These are phyloP conservation scores for Teunomyces stri DNA, from an alignment of 805 yeast genomes.

Conservation along the genomic window DNA sequence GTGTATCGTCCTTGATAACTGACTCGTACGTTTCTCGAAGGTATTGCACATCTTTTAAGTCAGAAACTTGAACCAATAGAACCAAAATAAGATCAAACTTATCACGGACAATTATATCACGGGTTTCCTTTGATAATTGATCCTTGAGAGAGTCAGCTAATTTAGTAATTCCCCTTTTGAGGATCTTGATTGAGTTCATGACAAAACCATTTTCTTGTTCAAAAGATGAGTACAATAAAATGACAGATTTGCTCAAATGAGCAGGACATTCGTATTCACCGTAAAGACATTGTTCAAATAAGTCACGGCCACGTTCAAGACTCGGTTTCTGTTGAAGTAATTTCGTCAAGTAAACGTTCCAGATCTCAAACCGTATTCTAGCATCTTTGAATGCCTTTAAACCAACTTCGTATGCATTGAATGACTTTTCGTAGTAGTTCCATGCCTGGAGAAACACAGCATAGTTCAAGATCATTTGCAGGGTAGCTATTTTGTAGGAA, in stretches of 20 bases:
- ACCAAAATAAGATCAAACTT: constrained; percentile 22
- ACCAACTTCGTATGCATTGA: constrained; percentile 67
- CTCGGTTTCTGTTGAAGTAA: constrained; percentile 29
- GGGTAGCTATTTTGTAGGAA: constrained; percentile 62
- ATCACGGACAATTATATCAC: constrained; percentile 16
- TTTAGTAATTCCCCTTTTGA: constrained; percentile 15
- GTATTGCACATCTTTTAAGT: constrained; percentile 13
- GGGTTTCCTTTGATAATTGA: constrained; percentile 9
- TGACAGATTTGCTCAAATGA: constrained; percentile 46
- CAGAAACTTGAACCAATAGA: constrained; percentile 5
- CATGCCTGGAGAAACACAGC: constrained; percentile 57
- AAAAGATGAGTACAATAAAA: constrained; percentile 55
- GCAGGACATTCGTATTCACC: constrained; percentile 40
- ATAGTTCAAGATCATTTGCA: constrained; percentile 62
- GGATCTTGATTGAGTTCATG: constrained; percentile 39
- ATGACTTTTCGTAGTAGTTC: constrained; percentile 47
- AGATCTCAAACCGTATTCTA: constrained; percentile 55
- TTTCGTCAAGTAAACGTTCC: constrained; percentile 64
- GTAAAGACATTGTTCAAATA: constrained; percentile 64
- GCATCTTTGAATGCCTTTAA: constrained; percentile 60
- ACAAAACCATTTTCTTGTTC: constrained; percentile 58
- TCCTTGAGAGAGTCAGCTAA: constrained; percentile 7
- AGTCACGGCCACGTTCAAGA: constrained; percentile 51
- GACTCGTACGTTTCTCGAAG: constrained; percentile 40
- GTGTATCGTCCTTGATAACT: constrained; percentile 39